Conservation (phyloP, 2,329 filamentous ascomycete species). For the Phialocephala sp. region DNA sequence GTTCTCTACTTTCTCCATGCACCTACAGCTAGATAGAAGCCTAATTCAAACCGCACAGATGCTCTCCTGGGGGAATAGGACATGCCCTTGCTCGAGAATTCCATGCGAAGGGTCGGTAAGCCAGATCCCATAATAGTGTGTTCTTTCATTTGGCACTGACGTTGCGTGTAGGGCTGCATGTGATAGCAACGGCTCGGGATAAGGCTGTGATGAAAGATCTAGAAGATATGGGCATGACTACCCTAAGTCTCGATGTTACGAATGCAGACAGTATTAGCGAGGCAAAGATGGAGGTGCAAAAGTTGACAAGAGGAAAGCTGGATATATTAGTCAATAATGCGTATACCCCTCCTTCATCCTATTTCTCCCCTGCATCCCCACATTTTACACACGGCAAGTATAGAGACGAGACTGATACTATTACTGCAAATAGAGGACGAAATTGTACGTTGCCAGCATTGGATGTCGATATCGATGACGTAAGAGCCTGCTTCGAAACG, state of each 20-base stretch:
- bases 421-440: constrained; percentile 33
- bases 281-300: constrained; percentile 29
- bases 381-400: neutral
- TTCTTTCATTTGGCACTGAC: neutral
- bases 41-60: constrained; percentile 26
- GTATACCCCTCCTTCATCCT: constrained; percentile 4
- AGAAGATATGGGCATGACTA: constrained; percentile 42
- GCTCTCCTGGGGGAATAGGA: constrained; percentile 47
- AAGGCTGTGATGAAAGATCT: constrained; percentile 43
- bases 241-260: constrained; percentile 50
- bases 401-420: constrained; percentile 4
- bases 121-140: neutral
- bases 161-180: constrained; percentile 41
- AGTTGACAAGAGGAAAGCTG: constrained; percentile 26
- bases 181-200: constrained; percentile 50
- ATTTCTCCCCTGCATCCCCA: neutral
- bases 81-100: constrained; percentile 49
- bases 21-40: neutral
- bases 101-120: constrained; percentile 41
- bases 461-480: constrained; percentile 43
- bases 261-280: constrained; percentile 29
- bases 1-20: neutral
- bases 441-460: constrained; percentile 38
- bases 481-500: constrained; percentile 43
- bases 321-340: constrained; percentile 32